A percentile compares a stretch with the other conserved stretches of the same genome.
phyloP scores from a whole-genome alignment of 495 filamentous ascomycete genomes.

The Collariella sp. region DNA sequence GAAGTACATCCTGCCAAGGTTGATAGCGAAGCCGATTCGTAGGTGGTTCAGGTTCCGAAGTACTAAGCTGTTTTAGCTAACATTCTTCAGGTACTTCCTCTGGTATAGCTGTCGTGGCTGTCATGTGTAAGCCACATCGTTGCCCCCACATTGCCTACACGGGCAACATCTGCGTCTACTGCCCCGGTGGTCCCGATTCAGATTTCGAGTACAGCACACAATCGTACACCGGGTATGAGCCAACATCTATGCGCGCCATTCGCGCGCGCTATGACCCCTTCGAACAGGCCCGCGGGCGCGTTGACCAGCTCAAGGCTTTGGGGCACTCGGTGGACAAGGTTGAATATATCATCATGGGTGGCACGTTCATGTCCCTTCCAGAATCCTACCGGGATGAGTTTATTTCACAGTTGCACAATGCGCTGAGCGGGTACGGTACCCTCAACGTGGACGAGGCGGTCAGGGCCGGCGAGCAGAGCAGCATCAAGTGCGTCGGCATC shows the following conservation, averaged over 20 bases:
- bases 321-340: conserved; percentile 98
- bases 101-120: conserved; percentile 96
- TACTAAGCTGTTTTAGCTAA: not conserved
- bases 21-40: conserved; percentile 95
- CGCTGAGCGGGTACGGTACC: conserved; percentile 84
- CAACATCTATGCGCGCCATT: conserved; percentile 96
- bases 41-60: conserved; percentile 24
- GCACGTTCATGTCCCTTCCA: conserved; percentile 95
- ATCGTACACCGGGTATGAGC: conserved; percentile 96
- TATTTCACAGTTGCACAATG: conserved; percentile 92
- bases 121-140: conserved; percentile 98
- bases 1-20: conserved; percentile 92
- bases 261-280: conserved; percentile 96
- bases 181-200: conserved; percentile 91
- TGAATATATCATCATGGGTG: conserved; percentile 99
- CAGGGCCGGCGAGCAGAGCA: conserved; percentile 81
- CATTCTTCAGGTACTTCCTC: conserved; percentile 63
- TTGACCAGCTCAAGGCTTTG: conserved; percentile 90
- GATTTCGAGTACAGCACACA: conserved; percentile 99
- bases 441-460: conserved; percentile 93
- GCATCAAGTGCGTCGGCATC: conserved; percentile 94
- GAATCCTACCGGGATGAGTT: conserved; percentile 84
- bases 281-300: conserved; percentile 90
- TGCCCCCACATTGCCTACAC: conserved; percentile 97
- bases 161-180: conserved; percentile 98